Conservation (phyloP, 495 filamentous ascomycete species). For the Penicillium odoratum region DNA sequence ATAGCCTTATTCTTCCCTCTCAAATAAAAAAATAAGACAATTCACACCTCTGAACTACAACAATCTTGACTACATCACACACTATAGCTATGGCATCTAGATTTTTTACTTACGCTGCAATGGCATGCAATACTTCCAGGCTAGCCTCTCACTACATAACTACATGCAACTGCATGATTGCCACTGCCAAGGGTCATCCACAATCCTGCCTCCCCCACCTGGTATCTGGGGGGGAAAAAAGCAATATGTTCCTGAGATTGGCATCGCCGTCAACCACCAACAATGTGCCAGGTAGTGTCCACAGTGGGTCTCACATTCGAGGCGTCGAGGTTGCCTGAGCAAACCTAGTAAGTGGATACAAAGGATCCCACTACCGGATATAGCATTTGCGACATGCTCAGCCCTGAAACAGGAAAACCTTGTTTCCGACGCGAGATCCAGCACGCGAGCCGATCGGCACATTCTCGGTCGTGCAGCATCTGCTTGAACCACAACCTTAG, state of each 20-base stretch:
- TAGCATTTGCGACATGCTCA: slow-evolving; percentile 7
- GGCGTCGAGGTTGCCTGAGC: slow-evolving; percentile 7
- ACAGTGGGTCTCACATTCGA: slow-evolving; percentile 4
- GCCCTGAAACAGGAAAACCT: slow-evolving; percentile 6
- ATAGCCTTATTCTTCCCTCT: no score
- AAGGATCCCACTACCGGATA: slow-evolving; percentile 3
- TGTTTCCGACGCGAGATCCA: slow-evolving; percentile 9
- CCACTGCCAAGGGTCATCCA: slow-evolving; percentile 2
- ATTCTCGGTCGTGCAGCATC: slow-evolving; percentile 17
- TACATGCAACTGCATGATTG: neutral
- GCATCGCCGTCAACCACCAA: neutral
- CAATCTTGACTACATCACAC: no score
- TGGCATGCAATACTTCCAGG: neutral
- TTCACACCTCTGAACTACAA: no score
- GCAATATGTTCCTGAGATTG: slow-evolving; percentile 2
- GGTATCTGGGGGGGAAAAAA: neutral
- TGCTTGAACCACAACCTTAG: slow-evolving; percentile 14
- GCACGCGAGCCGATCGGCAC: slow-evolving; percentile 23
- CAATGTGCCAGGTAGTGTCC: slow-evolving; percentile 5
- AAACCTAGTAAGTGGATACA: slow-evolving; percentile 5
- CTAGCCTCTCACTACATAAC: neutral
- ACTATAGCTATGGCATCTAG: no score
- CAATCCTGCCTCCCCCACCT: neutral
- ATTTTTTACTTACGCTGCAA: neutral
- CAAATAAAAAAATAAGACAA: no score